phyloP scores from a whole-genome alignment of 2,329 filamentous ascomycete genomes.

The Cadophora luteo-olivacea region DNA sequence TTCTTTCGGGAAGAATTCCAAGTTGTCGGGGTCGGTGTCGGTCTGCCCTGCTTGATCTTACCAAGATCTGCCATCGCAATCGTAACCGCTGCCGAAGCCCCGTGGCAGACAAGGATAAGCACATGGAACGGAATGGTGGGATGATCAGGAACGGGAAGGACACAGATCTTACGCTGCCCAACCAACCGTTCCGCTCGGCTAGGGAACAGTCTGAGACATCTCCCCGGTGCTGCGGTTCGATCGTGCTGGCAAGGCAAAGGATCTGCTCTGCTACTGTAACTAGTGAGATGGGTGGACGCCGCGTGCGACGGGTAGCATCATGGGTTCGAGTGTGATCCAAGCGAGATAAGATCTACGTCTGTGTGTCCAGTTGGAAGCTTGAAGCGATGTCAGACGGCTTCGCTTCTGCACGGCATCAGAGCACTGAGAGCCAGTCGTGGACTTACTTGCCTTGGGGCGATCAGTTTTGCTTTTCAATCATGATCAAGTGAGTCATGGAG shows the following conservation, averaged over 20 bases:
- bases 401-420: constrained; percentile 23
- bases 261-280: constrained; percentile 3
- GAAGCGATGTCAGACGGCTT: constrained; percentile 16
- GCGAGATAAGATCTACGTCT: background rate
- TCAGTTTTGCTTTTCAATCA: constrained; percentile 6
- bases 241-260: background rate
- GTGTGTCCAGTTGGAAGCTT: constrained; percentile 9
- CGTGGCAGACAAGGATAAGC: constrained; percentile 16
- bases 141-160: constrained; percentile 18
- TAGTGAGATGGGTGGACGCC: constrained; percentile 7
- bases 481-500: background rate
- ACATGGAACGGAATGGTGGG: constrained; percentile 17
- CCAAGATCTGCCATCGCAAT: constrained; percentile 9
- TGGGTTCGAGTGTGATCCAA: background rate
- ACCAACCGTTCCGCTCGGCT: constrained; percentile 1
- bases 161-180: background rate
- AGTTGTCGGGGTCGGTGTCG: background rate
- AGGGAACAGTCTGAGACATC: constrained; percentile 7
- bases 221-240: constrained; percentile 7
- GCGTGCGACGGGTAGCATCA: constrained; percentile 9
- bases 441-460: constrained; percentile 18
- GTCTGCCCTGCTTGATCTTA: background rate
- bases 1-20: background rate
- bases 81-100: constrained; percentile 7
- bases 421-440: constrained; percentile 16